Conservation (phyloP, 192 early-diverging fungal genomes). For the Cetraspora pellucida region DNA sequence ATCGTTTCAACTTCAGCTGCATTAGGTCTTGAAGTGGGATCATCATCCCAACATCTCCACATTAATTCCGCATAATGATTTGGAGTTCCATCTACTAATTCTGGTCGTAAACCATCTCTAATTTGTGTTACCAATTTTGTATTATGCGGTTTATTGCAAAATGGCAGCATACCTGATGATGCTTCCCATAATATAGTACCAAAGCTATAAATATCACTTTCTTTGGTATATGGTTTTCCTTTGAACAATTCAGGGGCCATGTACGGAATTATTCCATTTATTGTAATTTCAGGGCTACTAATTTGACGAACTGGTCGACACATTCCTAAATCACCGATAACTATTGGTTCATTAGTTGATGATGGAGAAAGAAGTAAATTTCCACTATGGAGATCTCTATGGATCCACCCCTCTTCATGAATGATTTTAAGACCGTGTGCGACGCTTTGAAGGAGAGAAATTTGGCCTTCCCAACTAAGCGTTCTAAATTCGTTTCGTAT, state of each 20-base stretch:
- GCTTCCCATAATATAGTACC: conserved; percentile 26
- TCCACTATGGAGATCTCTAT: conserved; percentile 48
- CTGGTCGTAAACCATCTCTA: conserved; percentile 37
- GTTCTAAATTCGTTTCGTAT: conserved; percentile 37
- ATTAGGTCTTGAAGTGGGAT: conserved; percentile 35
- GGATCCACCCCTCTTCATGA: conserved; percentile 44
- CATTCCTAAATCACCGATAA: neutral
- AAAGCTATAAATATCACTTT: conserved; percentile 44
- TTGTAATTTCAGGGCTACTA: neutral
- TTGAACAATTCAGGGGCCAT: neutral
- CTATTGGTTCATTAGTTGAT: neutral
- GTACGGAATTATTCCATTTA: conserved; percentile 11
- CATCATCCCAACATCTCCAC: conserved; percentile 42
- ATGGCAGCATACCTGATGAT: conserved; percentile 43
- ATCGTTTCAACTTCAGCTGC: conserved; percentile 40
- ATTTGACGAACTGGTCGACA: neutral
- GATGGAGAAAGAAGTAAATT: conserved; percentile 36
- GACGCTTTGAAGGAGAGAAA: conserved; percentile 1
- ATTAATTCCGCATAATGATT: conserved; percentile 39
- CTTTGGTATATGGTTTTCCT: neutral
- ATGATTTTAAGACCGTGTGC: conserved; percentile 44
- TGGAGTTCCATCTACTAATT: conserved; percentile 43
- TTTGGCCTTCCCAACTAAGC: conserved; percentile 28
- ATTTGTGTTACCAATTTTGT: conserved; percentile 30
- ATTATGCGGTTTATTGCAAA: conserved; percentile 32